A percentile compares a stretch with the other conserved stretches of the same genome.
These are phyloP conservation scores for Phytophthora hibernalis DNA, from an alignment of 352 stramenopile species.

Conservation along the genomic window DNA sequence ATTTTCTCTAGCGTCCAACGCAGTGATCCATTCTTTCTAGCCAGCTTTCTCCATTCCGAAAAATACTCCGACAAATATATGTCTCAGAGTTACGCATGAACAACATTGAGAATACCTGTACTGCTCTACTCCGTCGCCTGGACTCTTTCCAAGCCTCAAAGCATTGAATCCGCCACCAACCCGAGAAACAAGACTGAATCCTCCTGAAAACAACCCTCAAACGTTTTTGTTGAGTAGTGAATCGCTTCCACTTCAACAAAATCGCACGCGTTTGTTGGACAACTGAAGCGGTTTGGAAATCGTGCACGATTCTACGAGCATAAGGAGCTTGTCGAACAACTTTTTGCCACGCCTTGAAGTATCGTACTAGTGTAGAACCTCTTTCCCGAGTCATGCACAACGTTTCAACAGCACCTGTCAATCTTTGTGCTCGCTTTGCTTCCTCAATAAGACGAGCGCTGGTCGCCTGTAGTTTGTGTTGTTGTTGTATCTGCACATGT, in stretches of 20 bases:
- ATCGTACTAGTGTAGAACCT: neutral
- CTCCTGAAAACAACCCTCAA: slow-evolving; percentile 14
- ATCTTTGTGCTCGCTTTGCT: slow-evolving; percentile 23
- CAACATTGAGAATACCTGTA: slow-evolving; percentile 32
- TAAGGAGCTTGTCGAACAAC: slow-evolving; percentile 5
- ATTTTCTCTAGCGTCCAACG: slow-evolving; percentile 43
- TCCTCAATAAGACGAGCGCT: slow-evolving; percentile 14
- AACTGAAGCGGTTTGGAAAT: slow-evolving; percentile 9
- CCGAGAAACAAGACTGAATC: slow-evolving; percentile 13
- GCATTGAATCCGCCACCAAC: slow-evolving; percentile 21
- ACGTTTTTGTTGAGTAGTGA: slow-evolving; percentile 17
- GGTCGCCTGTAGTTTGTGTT: slow-evolving; percentile 11
- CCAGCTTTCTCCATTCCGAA: slow-evolving; percentile 32
- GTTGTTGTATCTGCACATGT: slow-evolving; percentile 15
- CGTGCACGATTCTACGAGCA: slow-evolving; percentile 1
- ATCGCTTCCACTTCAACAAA: slow-evolving; percentile 16
- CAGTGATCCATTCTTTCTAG: slow-evolving; percentile 37
- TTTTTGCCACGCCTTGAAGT: slow-evolving; percentile 31
- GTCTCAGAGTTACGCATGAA: slow-evolving; percentile 20
- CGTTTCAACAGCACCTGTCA: slow-evolving; percentile 13
- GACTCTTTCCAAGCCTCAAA: slow-evolving; percentile 33
- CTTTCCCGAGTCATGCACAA: slow-evolving; percentile 22
- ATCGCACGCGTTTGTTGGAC: slow-evolving; percentile 7
- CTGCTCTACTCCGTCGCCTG: slow-evolving; percentile 13
- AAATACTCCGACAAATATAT: slow-evolving; percentile 16